These are phyloP conservation scores for Leccinum pseudoinsigne DNA, from an alignment of 1,284 basidiomycete genomes.

Conservation along the genomic window DNA sequence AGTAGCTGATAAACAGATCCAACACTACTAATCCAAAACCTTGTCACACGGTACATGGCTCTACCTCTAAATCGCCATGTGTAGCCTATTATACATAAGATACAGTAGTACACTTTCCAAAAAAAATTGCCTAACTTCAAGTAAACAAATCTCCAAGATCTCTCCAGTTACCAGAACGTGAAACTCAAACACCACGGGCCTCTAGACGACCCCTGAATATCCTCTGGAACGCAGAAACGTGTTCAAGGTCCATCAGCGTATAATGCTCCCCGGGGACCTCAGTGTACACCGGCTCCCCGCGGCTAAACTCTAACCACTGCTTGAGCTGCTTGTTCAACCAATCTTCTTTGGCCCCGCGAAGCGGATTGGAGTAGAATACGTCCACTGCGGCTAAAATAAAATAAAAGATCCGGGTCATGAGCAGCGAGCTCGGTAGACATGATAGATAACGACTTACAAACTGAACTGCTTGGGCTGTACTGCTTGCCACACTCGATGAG, in stretches of 20 bases:
- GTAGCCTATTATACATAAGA: no score
- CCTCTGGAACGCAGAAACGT: slow-evolving; percentile 34
- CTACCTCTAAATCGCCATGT: no score
- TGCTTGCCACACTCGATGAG: slow-evolving; percentile 31
- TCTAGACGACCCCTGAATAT: slow-evolving; percentile 33
- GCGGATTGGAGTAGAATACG: slow-evolving; percentile 29
- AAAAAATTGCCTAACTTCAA: neutral
- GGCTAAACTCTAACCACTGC: slow-evolving; percentile 25
- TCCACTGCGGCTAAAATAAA: slow-evolving; percentile 15
- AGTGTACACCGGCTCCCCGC: slow-evolving; percentile 20
- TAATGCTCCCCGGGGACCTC: slow-evolving; percentile 35
- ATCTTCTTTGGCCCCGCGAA: slow-evolving; percentile 23
- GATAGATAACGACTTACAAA: slow-evolving; percentile 11
- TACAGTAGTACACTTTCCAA: no score
- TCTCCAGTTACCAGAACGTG: neutral
- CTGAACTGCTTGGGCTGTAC: slow-evolving; percentile 22
- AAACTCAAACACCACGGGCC: slow-evolving; percentile 7
- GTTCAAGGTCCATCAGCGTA: slow-evolving; percentile 36
- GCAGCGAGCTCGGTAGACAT: neutral
- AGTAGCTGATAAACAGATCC: no score
- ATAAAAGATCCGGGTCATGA: neutral
- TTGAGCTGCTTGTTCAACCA: slow-evolving; percentile 25
- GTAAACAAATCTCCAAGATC: neutral
- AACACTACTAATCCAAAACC: no score
- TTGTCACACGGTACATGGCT: no score